Base-by-base conservation (phyloP, 2,329 filamentous ascomycete genomes). In the Stagonosporopsis vannaccii region DNA sequence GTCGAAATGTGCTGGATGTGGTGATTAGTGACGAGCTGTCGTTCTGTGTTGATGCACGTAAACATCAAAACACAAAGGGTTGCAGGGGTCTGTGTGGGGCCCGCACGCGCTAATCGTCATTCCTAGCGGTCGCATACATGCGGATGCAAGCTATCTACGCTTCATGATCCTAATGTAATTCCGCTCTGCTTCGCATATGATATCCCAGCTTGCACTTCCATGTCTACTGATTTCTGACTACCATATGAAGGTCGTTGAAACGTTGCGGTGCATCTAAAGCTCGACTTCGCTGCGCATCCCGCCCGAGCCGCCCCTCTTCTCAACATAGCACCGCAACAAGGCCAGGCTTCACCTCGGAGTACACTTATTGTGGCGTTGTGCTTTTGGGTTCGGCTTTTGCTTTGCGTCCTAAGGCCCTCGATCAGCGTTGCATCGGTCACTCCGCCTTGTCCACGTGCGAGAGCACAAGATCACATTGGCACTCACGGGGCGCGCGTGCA, bases 371-470 rank as follows among this genome's bases (percentile, higher is more conserved):
- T 32, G 30, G n/a, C 30, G 30, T 32, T 6, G 30, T 13, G 30
- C 13, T 6, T 32, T 32, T 5, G n/a, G 7, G 6, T 32, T n/a
- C n/a, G 3, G 12, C n/a, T 7, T 4, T 32, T 32, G 6, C 6
- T 7, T 5, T 8, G 30, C 7, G 13, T 19, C 9, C 7, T 6
- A 12, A 4, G 2, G 15, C 7, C 8, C 5, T 23, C 11, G 19
- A 36, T 19, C 28, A 23, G 30, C 19, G 20, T 45, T 28, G 25
- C 25, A 39, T 20, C 32, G 23, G 50, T 45, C 35, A 56, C 39
- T 37, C 23, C 33, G 23, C 41, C 20, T 23, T 58, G 65, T 57
- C 51, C 65, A 57, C 67, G 70, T 72, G 71, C 63, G 66, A 60
- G 58, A 60, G 64, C 69, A 68, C 65, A 61, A 59, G 68, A 48